These are phyloP conservation scores for Goffeauzyma gilvescens DNA, from an alignment of 768 basidiomycete genomes.

Conservation along the genomic window DNA sequence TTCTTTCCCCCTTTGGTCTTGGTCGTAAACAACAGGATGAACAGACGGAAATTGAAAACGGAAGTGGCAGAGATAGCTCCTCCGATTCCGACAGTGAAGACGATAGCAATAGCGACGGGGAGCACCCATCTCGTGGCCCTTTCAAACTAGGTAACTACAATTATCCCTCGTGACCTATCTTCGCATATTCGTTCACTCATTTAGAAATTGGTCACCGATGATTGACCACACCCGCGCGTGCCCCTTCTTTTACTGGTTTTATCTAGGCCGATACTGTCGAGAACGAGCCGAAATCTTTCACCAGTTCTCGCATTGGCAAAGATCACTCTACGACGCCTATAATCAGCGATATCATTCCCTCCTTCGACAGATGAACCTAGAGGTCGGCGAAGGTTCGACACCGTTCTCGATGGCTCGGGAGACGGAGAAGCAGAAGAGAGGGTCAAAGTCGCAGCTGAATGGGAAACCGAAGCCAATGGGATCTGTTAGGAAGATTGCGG, in stretches of 20 bases:
- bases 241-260: not conserved
- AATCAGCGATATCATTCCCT: conserved; percentile 18
- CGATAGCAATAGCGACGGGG: conserved; percentile 40
- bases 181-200: too few species aligned
- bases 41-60: not conserved
- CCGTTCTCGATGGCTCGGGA: conserved; percentile 46
- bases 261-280: conserved; percentile 19
- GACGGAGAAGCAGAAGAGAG: conserved; percentile 35
- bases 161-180: not conserved
- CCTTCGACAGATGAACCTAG: conserved; percentile 22
- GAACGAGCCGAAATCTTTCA: conserved; percentile 22
- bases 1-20: not conserved
- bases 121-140: conserved; percentile 37
- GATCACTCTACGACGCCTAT: conserved; percentile 28
- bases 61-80: not conserved
- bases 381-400: conserved; percentile 43
- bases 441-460: too few species aligned
- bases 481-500: conserved; percentile 33
- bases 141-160: conserved; percentile 5
- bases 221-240: not conserved
- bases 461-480: too few species aligned
- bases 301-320: conserved; percentile 27
- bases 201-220: too few species aligned
- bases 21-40: not conserved
- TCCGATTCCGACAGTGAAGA: conserved; percentile 36